Evolutionary conservation across 2,329 filamentous ascomycete genomes (phyloP).

Genomic region (Ascochyta koolunga): DNA sequence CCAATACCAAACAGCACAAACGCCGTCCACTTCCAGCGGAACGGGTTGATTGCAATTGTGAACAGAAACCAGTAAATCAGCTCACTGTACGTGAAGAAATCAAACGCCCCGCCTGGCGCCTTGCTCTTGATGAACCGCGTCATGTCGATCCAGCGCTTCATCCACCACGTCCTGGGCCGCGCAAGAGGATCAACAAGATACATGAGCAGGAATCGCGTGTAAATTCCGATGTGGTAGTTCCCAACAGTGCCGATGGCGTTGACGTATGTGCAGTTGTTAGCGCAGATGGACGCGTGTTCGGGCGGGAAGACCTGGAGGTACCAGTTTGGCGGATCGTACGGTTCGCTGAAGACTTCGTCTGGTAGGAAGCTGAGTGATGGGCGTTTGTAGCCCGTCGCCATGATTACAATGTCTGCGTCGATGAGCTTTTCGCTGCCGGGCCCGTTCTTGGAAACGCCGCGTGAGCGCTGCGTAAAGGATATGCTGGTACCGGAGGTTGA

Average conservation of each 20-base stretch:
- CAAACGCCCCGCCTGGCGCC: slow-evolving; percentile 74
- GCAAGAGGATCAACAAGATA: slow-evolving; percentile 81
- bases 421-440: slow-evolving; percentile 71
- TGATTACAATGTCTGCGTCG: slow-evolving; percentile 76
- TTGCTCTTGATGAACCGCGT: slow-evolving; percentile 72
- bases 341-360: slow-evolving; percentile 71
- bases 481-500: slow-evolving; percentile 69
- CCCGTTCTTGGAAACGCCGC: slow-evolving; percentile 77
- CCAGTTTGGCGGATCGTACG: slow-evolving; percentile 83
- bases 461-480: slow-evolving; percentile 71
- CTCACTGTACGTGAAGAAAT: slow-evolving; percentile 89
- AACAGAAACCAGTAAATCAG: slow-evolving; percentile 86
- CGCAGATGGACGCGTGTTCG: slow-evolving; percentile 72
- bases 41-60: slow-evolving; percentile 78
- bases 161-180: slow-evolving; percentile 73
- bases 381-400: slow-evolving; percentile 82
- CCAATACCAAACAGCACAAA: slow-evolving; percentile 84
- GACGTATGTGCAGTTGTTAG: slow-evolving; percentile 84
- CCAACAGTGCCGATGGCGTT: slow-evolving; percentile 81
- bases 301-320: slow-evolving; percentile 88
- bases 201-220: slow-evolving; percentile 85
- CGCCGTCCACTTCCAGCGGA: slow-evolving; percentile 86
- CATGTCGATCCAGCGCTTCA: slow-evolving; percentile 87
- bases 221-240: slow-evolving; percentile 90
- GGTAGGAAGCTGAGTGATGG: slow-evolving; percentile 77